phyloP scores from a whole-genome alignment of 495 filamentous ascomycete genomes.

The Penicillium macrosclerotiorum region DNA sequence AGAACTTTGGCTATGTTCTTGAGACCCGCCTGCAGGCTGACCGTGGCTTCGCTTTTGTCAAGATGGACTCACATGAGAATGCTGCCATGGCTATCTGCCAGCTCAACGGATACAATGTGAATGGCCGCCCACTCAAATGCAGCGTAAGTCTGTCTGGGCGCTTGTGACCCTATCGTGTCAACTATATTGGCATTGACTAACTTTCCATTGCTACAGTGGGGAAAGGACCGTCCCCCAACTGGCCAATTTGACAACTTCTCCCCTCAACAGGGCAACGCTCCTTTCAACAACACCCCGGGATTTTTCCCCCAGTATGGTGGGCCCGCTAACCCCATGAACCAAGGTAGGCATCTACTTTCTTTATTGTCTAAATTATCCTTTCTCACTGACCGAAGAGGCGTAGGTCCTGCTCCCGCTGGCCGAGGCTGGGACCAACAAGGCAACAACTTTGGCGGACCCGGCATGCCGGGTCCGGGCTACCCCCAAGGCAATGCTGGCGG shows the following conservation, averaged over 20 bases:
- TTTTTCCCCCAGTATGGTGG: slow-evolving; percentile 91
- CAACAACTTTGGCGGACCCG: slow-evolving; percentile 55
- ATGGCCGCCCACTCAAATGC: slow-evolving; percentile 96
- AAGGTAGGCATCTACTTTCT: slow-evolving; percentile 46
- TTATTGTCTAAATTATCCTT: slow-evolving; percentile 1
- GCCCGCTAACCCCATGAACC: slow-evolving; percentile 71
- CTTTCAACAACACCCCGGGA: slow-evolving; percentile 69
- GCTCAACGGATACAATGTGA: slow-evolving; percentile 94
- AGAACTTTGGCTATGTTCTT: slow-evolving; percentile 96
- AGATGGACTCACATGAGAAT: slow-evolving; percentile 99
- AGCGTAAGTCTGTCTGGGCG: slow-evolving; percentile 72
- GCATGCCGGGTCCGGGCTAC: slow-evolving; percentile 57
- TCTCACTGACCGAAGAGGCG: slow-evolving; percentile 13
- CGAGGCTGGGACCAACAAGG: slow-evolving; percentile 64
- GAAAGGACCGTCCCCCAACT: slow-evolving; percentile 94
- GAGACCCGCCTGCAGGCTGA: slow-evolving; percentile 98
- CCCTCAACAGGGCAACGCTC: slow-evolving; percentile 57
- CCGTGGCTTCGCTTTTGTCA: slow-evolving; percentile 97
- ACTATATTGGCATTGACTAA: slow-evolving; percentile 25
- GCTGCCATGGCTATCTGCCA: slow-evolving; percentile 98
- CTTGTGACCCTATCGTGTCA: background rate
- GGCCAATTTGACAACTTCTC: slow-evolving; percentile 81
- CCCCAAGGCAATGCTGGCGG: slow-evolving; percentile 68
- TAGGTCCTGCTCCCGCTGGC: slow-evolving; percentile 59
- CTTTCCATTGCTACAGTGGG: slow-evolving; percentile 66